These are phyloP conservation scores for Xylariaceae sp. DNA, from an alignment of 2,329 filamentous ascomycete genomes.

Conservation along the genomic window DNA sequence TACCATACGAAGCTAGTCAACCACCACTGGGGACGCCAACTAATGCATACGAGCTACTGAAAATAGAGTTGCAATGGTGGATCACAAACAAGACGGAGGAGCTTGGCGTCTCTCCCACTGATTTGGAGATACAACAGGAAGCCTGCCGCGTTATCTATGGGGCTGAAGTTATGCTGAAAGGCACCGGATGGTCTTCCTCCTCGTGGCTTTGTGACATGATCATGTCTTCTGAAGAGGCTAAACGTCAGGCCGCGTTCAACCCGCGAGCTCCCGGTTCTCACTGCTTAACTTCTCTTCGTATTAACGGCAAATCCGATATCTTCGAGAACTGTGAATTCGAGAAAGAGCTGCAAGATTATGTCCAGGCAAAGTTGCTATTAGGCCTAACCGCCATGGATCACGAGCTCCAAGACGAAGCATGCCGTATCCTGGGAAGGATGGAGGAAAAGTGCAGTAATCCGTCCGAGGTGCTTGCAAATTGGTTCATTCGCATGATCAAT, in stretches of 20 bases:
- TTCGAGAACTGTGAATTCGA: conserved; percentile 65
- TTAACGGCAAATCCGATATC: conserved; percentile 64
- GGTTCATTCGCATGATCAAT: conserved; percentile 61
- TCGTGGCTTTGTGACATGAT: conserved; percentile 68
- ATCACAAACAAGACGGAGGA: conserved; percentile 52
- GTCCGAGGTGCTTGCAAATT: conserved; percentile 59
- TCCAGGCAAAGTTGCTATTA: conserved; percentile 56
- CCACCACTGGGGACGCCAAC: conserved; percentile 54
- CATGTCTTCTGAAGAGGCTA: conserved; percentile 54
- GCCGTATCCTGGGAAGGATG: conserved; percentile 62
- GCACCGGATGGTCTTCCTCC: conserved; percentile 46
- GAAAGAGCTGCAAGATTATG: conserved; percentile 60
- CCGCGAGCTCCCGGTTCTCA: conserved; percentile 55
- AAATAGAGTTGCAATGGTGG: conserved; percentile 63
- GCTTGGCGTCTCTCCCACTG: conserved; percentile 51
- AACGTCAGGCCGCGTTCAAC: conserved; percentile 54
- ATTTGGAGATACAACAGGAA: conserved; percentile 62
- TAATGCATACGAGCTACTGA: conserved; percentile 68
- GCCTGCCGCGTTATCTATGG: conserved; percentile 65
- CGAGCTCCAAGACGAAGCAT: conserved; percentile 66
- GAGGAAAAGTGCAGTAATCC: conserved; percentile 59
- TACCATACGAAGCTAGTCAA: conserved; percentile 59
- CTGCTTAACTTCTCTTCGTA: conserved; percentile 55
- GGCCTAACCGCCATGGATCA: conserved; percentile 66
- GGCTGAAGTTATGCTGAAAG: conserved; percentile 55